A percentile compares a stretch with the other conserved stretches of the same genome.
Evolutionary conservation across 2,329 filamentous ascomycete species (phyloP).

Genomic region (Magnaporthiopsis poae): DNA sequence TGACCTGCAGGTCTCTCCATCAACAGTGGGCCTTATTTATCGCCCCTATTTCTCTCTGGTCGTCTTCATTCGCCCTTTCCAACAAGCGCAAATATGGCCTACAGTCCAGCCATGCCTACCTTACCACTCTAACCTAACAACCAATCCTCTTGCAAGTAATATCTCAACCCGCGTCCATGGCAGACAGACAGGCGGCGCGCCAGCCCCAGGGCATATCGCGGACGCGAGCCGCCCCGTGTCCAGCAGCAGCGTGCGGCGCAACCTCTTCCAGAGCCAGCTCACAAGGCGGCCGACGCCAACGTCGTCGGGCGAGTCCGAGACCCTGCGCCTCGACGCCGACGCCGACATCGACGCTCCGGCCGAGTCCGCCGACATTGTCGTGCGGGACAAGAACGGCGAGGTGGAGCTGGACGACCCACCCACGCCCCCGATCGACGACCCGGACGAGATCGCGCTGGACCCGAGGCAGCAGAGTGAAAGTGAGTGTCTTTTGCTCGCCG

Average conservation of each 20-base stretch:
- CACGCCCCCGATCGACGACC: constrained; percentile 41
- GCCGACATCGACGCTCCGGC: constrained; percentile 37
- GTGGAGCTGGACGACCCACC: constrained; percentile 50
- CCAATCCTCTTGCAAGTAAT: neutral
- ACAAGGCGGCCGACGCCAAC: constrained; percentile 44
- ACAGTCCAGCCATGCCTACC: too few species aligned
- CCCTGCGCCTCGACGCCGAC: constrained; percentile 38
- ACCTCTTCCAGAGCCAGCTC: constrained; percentile 51
- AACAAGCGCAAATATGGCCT: too few species aligned
- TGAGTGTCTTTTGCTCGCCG: constrained; percentile 23
- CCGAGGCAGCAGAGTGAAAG: constrained; percentile 48
- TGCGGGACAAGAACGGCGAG: constrained; percentile 53
- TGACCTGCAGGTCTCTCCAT: too few species aligned
- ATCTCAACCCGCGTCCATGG: constrained; percentile 8
- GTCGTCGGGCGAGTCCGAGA: constrained; percentile 30
- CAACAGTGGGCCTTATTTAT: too few species aligned
- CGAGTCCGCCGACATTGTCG: constrained; percentile 45
- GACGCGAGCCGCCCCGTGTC: constrained; percentile 4
- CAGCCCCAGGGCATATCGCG: constrained; percentile 4
- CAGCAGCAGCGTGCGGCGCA: constrained; percentile 34
- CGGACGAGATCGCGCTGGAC: constrained; percentile 46
- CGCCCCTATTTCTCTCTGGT: too few species aligned
- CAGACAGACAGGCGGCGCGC: constrained; percentile 11
- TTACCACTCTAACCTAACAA: too few species aligned
- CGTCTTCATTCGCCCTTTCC: too few species aligned